Evolutionary conservation across 2,329 filamentous ascomycete species (phyloP), one percentile per base, ranked within the genome.

Genomic region (Lecanicillium sp.): DNA sequence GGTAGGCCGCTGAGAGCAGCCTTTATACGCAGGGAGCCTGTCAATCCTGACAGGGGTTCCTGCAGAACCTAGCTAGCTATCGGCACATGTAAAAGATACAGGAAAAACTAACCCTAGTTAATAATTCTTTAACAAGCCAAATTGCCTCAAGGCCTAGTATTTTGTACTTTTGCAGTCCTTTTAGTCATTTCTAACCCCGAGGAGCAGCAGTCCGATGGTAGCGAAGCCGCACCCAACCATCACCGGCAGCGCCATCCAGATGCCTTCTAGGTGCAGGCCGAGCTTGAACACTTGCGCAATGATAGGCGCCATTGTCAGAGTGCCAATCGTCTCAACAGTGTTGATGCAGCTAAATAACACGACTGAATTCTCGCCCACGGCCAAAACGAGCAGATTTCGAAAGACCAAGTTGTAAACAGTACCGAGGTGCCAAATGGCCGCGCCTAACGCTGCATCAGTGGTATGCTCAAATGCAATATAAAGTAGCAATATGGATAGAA

Each of bases 241-340:
- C n/a, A 36, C 41, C 4, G 30, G 41, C 14, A 44, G n/a, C 15
- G 29, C 21, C 20, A 36, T 23, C 41, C 41, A 44, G 23, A 44
- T 20, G 29, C 41, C 30, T 23, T 30, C 41, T 8, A 26, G 26
- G 3, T 36, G 41, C 30, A 44, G 5, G 3, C 41, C 41, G 8
- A 44, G 8, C 27, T 36, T 44, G 21, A 44, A 44, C 3, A 36
- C 21, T 14, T 44, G 41, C 11, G 41, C 41, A 44, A 35, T 19
- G 15, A 44, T 5, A 11, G 41, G 41, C 41, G 41, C 30, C 21
- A 27, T 26, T 2, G 15, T n/a, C 2, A 44, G 21, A 8, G 15
- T 44, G 15, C 41, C 30, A 3, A 44, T 44, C 20, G 21, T 44
- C 21, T 44, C 41, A n/a, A 44, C 20, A 36, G 21, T 36, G 15